These are phyloP conservation scores for Tolypocladium ovalisporum DNA, from an alignment of 2,329 filamentous ascomycete species.

Conservation along the genomic window DNA sequence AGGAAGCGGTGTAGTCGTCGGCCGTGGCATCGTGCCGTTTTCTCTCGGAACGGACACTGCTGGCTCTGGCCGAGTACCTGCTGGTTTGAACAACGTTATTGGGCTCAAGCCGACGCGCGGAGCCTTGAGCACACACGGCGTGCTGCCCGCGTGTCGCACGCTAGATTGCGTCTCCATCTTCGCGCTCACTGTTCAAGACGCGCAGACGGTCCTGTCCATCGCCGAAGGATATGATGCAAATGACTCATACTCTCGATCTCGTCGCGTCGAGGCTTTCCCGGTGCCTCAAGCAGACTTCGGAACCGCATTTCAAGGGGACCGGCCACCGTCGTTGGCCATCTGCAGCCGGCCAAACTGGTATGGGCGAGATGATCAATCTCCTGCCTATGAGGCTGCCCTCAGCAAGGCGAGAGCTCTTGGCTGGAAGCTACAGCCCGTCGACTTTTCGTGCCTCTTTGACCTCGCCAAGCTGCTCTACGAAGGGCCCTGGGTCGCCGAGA, in stretches of 20 bases:
- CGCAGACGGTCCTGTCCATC: conserved; percentile 35
- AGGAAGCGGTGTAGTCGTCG: conserved; percentile 45
- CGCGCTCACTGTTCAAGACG: conserved; percentile 36
- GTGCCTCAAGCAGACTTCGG: conserved; percentile 17
- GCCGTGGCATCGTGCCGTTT: conserved; percentile 41
- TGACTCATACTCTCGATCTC: conserved; percentile 40
- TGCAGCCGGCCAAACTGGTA: conserved; percentile 31
- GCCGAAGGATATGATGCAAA: conserved; percentile 34
- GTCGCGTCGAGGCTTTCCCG: conserved; percentile 5
- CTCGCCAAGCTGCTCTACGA: conserved; percentile 45
- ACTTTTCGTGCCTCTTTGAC: conserved; percentile 38
- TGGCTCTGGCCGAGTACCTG: conserved; percentile 42
- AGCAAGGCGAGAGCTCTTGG: conserved; percentile 24
- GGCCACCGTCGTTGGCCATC: conserved; percentile 19
- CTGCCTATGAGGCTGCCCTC: conserved; percentile 31
- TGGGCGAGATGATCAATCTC: conserved; percentile 21
- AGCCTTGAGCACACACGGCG: conserved; percentile 35
- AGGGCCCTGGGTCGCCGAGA: conserved; percentile 45
- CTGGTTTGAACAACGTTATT: conserved; percentile 41
- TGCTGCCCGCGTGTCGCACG: conserved; percentile 44
- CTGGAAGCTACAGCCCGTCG: conserved; percentile 28
- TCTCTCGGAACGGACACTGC: conserved; percentile 47
- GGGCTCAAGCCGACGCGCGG: conserved; percentile 42
- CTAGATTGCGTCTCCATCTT: conserved; percentile 48
- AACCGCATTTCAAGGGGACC: conserved; percentile 4